These are phyloP conservation scores for Fusarium pseudograminearum DNA, from an alignment of 2,329 filamentous ascomycete genomes.

Conservation along the genomic window DNA sequence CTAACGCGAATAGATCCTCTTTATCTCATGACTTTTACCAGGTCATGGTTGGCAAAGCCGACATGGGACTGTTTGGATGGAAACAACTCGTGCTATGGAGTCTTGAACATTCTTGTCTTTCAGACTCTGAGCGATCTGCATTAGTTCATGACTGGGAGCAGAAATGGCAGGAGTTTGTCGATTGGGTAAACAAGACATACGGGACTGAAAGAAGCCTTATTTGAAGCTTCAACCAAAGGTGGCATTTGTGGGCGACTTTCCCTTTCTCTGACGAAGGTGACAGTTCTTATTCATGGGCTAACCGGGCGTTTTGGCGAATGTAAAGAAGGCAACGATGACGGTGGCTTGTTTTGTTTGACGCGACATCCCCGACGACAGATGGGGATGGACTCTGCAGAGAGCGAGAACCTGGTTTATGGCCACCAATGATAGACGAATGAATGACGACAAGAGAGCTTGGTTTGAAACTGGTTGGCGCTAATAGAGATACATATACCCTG, in stretches of 20 bases:
- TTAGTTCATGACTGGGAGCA: slow-evolving; percentile 61
- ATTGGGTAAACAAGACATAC: slow-evolving; percentile 61
- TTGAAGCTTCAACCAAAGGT: background rate
- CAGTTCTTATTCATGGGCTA: background rate
- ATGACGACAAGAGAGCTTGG: background rate
- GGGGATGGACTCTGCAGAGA: background rate
- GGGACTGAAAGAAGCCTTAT: slow-evolving; percentile 32
- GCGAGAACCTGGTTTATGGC: background rate
- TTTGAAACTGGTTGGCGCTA: background rate
- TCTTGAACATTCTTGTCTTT: slow-evolving; percentile 69
- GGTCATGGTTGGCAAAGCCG: slow-evolving; percentile 74
- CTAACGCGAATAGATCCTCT: slow-evolving; percentile 64
- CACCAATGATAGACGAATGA: slow-evolving; percentile 7
- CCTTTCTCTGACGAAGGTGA: background rate
- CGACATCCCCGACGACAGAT: background rate
- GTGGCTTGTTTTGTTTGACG: background rate
- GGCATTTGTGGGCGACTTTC: background rate
- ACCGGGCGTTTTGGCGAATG: slow-evolving; percentile 23
- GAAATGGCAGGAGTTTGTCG: slow-evolving; percentile 70
- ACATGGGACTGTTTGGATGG: slow-evolving; percentile 77
- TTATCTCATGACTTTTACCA: slow-evolving; percentile 84
- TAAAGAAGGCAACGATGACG: background rate
- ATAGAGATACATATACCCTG: background rate
- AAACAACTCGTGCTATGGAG: slow-evolving; percentile 76
- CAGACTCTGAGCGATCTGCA: slow-evolving; percentile 54